Evolutionary conservation across 345 rosid species (phyloP).

Genomic region (Linum tenue): DNA sequence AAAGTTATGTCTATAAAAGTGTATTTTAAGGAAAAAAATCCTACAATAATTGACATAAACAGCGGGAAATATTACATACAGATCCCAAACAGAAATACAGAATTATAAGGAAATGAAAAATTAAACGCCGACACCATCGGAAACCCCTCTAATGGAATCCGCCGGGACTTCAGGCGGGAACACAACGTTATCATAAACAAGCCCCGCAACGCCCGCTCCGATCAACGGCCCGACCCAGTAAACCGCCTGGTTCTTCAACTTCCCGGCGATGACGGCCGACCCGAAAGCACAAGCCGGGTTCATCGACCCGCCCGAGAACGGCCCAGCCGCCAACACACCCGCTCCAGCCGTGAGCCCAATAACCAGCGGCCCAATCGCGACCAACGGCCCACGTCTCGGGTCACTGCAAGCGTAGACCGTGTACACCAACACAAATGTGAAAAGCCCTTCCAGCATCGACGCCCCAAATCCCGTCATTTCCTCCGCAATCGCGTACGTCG

Average conservation of each 20-base stretch:
- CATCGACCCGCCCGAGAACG: constrained; percentile 91
- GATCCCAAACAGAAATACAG: too few species aligned
- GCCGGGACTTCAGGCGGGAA: constrained; percentile 23
- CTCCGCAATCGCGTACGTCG: constrained; percentile 46
- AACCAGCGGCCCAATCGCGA: constrained; percentile 42
- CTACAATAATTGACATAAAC: too few species aligned
- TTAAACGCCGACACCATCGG: constrained; percentile 32
- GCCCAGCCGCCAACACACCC: constrained; percentile 58
- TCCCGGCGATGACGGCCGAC: constrained; percentile 52
- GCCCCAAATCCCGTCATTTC: constrained; percentile 96
- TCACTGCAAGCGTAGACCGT: constrained; percentile 54
- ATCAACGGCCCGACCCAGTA: constrained; percentile 88
- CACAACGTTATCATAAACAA: constrained; percentile 57
- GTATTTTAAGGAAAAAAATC: too few species aligned
- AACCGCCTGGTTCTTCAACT: constrained; percentile 79
- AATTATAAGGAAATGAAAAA: too few species aligned
- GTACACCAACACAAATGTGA: constrained; percentile 64
- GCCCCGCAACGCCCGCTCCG: constrained; percentile 64
- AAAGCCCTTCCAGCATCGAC: constrained; percentile 59
- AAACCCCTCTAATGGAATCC: constrained; percentile 27
- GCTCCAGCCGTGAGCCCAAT: constrained; percentile 74
- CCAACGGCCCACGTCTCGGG: constrained; percentile 34
- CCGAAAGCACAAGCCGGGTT: constrained; percentile 88
- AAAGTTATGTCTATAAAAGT: too few species aligned
- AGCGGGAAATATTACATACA: too few species aligned